These are phyloP conservation scores for Fraxinus nigra DNA, from an alignment of 305 asterid genomes.

Conservation along the genomic window DNA sequence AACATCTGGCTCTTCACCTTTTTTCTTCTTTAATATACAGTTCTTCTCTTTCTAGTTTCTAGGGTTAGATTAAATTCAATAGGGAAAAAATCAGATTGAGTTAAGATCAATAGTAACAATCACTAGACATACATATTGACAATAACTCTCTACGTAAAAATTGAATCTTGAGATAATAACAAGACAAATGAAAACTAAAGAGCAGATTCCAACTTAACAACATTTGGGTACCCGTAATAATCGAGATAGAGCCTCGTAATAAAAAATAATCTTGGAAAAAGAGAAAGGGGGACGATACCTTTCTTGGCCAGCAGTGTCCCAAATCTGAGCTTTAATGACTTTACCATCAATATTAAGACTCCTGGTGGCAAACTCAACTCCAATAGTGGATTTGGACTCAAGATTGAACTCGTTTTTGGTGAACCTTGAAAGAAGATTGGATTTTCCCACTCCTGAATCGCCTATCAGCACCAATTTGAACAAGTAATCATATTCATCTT, in stretches of 20 bases:
- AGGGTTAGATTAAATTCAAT: neutral
- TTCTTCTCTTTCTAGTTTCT: neutral
- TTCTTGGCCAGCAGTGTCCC: constrained; percentile 86
- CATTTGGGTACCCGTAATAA: neutral
- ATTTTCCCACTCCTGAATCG: constrained; percentile 82
- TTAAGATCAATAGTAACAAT: neutral
- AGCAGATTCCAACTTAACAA: neutral
- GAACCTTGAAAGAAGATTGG: constrained; percentile 67
- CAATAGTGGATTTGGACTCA: constrained; percentile 65
- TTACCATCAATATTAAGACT: constrained; percentile 50
- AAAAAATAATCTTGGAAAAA: neutral
- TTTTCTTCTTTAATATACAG: neutral
- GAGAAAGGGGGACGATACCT: constrained; percentile 30
- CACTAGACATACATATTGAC: neutral
- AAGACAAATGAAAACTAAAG: neutral
- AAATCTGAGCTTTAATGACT: constrained; percentile 76
- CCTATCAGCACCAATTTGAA: constrained; percentile 69
- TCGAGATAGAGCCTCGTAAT: neutral
- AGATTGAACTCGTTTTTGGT: constrained; percentile 70
- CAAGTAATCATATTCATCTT: constrained; percentile 61
- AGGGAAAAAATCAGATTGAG: neutral
- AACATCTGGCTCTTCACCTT: neutral
- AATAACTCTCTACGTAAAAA: neutral
- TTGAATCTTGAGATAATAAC: neutral
- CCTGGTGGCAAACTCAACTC: constrained; percentile 69